Percentiles rank a stretch among this genome's conserved stretches.
These are phyloP conservation scores for Scheffersomyces ergatensis DNA, from an alignment of 805 yeast genomes.

Conservation along the genomic window DNA sequence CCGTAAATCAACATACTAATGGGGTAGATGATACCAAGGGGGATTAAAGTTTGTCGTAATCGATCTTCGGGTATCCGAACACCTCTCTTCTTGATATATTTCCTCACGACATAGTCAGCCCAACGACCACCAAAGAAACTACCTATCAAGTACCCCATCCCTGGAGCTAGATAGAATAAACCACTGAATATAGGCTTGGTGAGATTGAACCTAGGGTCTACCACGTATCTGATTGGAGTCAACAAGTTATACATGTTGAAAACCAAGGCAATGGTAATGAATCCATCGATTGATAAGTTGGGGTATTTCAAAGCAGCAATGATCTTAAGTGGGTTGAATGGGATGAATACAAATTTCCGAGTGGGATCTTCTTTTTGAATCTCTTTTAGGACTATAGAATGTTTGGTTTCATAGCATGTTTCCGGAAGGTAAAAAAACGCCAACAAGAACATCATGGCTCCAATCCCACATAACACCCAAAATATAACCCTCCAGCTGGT, in stretches of 20 bases:
- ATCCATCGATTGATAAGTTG: conserved; percentile 43
- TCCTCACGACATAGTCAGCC: conserved; percentile 48
- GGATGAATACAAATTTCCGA: conserved; percentile 37
- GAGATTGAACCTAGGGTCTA: conserved; percentile 54
- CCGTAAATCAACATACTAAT: conserved; percentile 48
- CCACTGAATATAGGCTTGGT: conserved; percentile 49
- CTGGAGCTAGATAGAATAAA: conserved; percentile 56
- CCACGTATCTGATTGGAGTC: conserved; percentile 55
- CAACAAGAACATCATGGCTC: conserved; percentile 28
- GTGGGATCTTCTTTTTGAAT: conserved; percentile 14
- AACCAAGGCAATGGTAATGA: conserved; percentile 37
- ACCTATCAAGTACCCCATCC: conserved; percentile 51
- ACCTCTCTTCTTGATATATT: conserved; percentile 41
- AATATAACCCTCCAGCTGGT: conserved; percentile 54
- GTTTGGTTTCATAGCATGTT: conserved; percentile 33
- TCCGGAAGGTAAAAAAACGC: conserved; percentile 45
- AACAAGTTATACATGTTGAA: conserved; percentile 52
- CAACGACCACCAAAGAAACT: conserved; percentile 51
- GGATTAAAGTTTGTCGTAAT: conserved; percentile 35
- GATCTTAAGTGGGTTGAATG: conserved; percentile 48
- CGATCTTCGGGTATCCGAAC: conserved; percentile 53
- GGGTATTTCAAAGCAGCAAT: conserved; percentile 39
- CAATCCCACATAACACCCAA: conserved; percentile 47
- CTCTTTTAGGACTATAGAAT: conserved; percentile 20
- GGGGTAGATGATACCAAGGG: conserved; percentile 46